These are phyloP conservation scores for Yamadazyma aaseri DNA, from an alignment of 1,139 yeast genomes.

Conservation along the genomic window DNA sequence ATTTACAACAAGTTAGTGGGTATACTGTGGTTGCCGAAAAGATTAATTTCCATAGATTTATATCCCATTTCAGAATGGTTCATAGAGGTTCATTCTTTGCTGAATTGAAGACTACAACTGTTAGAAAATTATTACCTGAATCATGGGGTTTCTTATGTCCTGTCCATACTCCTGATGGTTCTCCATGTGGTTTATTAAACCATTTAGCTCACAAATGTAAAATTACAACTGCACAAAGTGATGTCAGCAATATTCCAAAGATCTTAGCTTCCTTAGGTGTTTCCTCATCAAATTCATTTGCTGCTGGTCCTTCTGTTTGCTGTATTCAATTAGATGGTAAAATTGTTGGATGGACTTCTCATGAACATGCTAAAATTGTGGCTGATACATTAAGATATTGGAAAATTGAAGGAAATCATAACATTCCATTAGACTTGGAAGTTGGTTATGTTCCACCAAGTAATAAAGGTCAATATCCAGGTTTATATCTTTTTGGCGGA, in stretches of 20 bases:
- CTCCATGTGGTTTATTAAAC: slow-evolving; percentile 97
- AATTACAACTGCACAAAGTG: slow-evolving; percentile 74
- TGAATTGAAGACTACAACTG: slow-evolving; percentile 95
- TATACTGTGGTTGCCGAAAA: slow-evolving; percentile 98
- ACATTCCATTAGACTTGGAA: slow-evolving; percentile 82
- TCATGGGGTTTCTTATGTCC: slow-evolving; percentile 99
- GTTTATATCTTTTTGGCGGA: slow-evolving; percentile 86
- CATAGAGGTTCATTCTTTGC: slow-evolving; percentile 99
- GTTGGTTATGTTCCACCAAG: slow-evolving; percentile 96
- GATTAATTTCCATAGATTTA: slow-evolving; percentile 93
- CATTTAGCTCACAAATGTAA: slow-evolving; percentile 95
- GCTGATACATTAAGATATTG: slow-evolving; percentile 90
- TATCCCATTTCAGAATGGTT: slow-evolving; percentile 97
- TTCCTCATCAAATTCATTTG: slow-evolving; percentile 69
- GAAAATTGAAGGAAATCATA: slow-evolving; percentile 82
- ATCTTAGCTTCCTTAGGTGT: slow-evolving; percentile 78
- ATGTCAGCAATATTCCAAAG: slow-evolving; percentile 69
- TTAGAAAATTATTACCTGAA: slow-evolving; percentile 93
- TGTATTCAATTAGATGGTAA: slow-evolving; percentile 94
- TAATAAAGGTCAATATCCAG: slow-evolving; percentile 95
- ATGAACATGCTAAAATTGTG: slow-evolving; percentile 79
- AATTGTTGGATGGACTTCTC: slow-evolving; percentile 93
- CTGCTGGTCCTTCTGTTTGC: slow-evolving; percentile 84
- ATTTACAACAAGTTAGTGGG: slow-evolving; percentile 97
- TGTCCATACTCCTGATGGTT: slow-evolving; percentile 99